These are phyloP conservation scores for Chlorella vulgaris DNA, from an alignment of 139 green algal species.

Conservation along the genomic window DNA sequence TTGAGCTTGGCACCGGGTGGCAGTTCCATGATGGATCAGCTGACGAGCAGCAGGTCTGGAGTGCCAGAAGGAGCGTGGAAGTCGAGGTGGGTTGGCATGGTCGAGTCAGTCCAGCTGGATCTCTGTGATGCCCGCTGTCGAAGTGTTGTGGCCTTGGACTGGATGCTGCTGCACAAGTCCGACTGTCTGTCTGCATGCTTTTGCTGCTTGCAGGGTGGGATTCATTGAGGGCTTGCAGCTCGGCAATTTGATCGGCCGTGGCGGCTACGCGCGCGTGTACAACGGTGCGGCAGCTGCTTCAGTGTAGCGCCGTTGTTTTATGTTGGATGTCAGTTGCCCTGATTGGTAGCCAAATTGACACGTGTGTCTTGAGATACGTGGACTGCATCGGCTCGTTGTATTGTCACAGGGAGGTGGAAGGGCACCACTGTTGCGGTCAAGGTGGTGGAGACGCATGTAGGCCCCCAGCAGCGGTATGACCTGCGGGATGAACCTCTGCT, in stretches of 20 bases:
- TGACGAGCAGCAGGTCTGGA: neutral
- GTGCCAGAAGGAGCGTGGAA: neutral
- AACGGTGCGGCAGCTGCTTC: neutral
- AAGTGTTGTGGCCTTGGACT: neutral
- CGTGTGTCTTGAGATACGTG: too few relatives aligned
- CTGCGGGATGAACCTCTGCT: neutral
- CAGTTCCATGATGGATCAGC: neutral
- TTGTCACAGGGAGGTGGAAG: neutral
- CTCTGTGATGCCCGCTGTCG: neutral
- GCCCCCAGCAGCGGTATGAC: neutral
- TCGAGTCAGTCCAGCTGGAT: too few relatives aligned
- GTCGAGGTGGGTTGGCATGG: neutral
- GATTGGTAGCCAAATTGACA: too few relatives aligned
- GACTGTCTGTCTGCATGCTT: neutral
- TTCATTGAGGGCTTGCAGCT: slow-evolving; percentile 6
- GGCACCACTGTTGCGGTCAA: neutral
- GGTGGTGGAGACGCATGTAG: neutral
- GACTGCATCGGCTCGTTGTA: too few relatives aligned
- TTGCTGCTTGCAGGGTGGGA: neutral
- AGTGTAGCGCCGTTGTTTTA: too few relatives aligned
- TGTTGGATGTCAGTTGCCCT: too few relatives aligned
- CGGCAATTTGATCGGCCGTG: neutral
- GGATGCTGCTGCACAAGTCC: neutral
- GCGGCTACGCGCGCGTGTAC: neutral
- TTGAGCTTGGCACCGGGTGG: neutral